These are phyloP conservation scores for Chaetomiaceae sp. DNA, from an alignment of 2,329 filamentous ascomycete species.

Conservation along the genomic window DNA sequence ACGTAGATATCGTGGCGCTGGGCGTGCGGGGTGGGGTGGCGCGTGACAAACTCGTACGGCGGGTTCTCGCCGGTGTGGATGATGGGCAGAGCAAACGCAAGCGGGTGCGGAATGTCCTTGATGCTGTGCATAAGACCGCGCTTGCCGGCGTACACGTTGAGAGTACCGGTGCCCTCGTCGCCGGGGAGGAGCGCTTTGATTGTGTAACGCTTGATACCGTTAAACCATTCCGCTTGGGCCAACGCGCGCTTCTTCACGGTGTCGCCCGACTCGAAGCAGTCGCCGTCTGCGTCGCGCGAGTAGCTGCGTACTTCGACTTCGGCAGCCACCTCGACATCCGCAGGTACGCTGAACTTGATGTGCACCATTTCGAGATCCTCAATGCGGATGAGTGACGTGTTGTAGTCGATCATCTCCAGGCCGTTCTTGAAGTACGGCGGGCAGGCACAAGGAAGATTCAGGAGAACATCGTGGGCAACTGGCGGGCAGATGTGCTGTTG, in stretches of 20 bases:
- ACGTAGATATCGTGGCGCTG: conserved; percentile 96
- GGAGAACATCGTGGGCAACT: conserved; percentile 76
- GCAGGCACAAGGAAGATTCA: conserved; percentile 80
- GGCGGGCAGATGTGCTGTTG: conserved; percentile 93
- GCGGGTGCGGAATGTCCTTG: conserved; percentile 88
- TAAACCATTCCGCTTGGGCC: conserved; percentile 87
- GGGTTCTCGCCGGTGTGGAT: conserved; percentile 90
- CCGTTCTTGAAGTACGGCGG: conserved; percentile 82
- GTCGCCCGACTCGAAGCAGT: conserved; percentile 90
- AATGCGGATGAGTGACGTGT: conserved; percentile 78
- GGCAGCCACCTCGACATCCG: conserved; percentile 85
- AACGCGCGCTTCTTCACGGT: conserved; percentile 79
- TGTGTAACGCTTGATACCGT: conserved; percentile 83
- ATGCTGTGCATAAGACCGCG: conserved; percentile 96
- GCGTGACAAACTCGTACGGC: conserved; percentile 84
- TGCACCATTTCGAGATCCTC: conserved; percentile 94
- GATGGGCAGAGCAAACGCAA: conserved; percentile 86
- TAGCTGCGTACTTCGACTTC: conserved; percentile 85
- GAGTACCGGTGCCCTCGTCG: conserved; percentile 80
- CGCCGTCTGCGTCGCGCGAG: conserved; percentile 78
- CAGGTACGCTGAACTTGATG: conserved; percentile 78
- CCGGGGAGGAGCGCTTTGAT: conserved; percentile 88
- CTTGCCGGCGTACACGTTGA: conserved; percentile 92
- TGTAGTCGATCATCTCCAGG: conserved; percentile 80
- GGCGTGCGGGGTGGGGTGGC: conserved; percentile 96